Conservation (phyloP, 768 basidiomycete species). For the Lenzites betulinus region DNA sequence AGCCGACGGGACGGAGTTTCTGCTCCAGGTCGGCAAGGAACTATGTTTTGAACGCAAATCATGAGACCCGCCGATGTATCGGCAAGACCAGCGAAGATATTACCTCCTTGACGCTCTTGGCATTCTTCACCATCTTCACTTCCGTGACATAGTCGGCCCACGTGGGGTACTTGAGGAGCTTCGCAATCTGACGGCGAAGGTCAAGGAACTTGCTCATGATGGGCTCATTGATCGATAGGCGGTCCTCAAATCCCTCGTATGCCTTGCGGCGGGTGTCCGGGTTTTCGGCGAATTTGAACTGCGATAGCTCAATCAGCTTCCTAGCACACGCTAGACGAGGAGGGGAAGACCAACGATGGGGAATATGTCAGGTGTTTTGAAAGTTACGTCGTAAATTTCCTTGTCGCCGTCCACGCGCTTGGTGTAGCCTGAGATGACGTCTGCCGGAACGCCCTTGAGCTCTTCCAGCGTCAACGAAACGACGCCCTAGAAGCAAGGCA, state of each 20-base stretch:
- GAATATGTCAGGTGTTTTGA: constrained; percentile 78
- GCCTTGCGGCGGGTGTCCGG: constrained; percentile 69
- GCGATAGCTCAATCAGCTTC: neutral
- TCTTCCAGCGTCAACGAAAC: constrained; percentile 71
- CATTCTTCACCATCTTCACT: constrained; percentile 82
- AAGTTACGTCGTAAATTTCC: constrained; percentile 72
- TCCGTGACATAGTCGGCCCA: constrained; percentile 89
- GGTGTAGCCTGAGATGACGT: constrained; percentile 78
- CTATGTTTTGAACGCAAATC: constrained; percentile 34
- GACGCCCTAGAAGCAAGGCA: constrained; percentile 44
- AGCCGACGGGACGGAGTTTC: constrained; percentile 72
- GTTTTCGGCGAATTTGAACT: constrained; percentile 82
- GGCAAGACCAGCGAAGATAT: neutral
- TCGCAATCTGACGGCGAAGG: constrained; percentile 70
- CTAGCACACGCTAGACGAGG: neutral
- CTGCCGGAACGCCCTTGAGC: constrained; percentile 76
- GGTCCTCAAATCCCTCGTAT: constrained; percentile 66
- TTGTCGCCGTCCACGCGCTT: constrained; percentile 61
- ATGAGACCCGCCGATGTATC: neutral
- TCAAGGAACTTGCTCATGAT: constrained; percentile 67
- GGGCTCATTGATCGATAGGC: constrained; percentile 69
- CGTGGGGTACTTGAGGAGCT: constrained; percentile 68
- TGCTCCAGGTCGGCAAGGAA: constrained; percentile 77
- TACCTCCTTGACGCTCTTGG: constrained; percentile 59
- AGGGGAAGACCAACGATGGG: constrained; percentile 55